Conservation (phyloP, 148 eudicot genomes). For the Polygonum aviculare region DNA sequence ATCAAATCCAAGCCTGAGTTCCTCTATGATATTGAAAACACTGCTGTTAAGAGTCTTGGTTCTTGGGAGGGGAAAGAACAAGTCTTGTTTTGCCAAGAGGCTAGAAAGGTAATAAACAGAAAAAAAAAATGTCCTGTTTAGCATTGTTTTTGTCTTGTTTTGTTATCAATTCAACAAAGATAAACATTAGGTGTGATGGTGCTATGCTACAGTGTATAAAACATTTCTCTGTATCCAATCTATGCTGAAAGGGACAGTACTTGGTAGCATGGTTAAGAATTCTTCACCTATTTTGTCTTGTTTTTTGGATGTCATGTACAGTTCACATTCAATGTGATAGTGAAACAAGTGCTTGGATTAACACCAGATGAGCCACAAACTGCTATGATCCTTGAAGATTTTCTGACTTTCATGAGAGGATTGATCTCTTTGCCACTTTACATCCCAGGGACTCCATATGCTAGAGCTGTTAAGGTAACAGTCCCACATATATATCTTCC, state of each 20-base stretch:
- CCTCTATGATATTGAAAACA: slow-evolving; percentile 34
- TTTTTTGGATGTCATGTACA: slow-evolving; percentile 15
- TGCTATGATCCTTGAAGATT: slow-evolving; percentile 45
- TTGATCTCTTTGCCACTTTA: slow-evolving; percentile 50
- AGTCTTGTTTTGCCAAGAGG: slow-evolving; percentile 41
- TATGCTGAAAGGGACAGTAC: neutral
- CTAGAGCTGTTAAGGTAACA: slow-evolving; percentile 57
- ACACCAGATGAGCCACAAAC: slow-evolving; percentile 49
- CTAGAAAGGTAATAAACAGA: slow-evolving; percentile 36
- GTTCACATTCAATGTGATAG: slow-evolving; percentile 67
- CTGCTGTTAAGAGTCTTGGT: slow-evolving; percentile 29
- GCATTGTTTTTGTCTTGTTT: neutral
- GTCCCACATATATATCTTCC: no score
- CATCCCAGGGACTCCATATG: slow-evolving; percentile 63
- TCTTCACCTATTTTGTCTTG: slow-evolving; percentile 2
- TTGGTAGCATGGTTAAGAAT: neutral
- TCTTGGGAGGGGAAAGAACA: slow-evolving; percentile 47
- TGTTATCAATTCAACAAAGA: slow-evolving; percentile 1
- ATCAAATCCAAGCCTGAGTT: slow-evolving; percentile 45
- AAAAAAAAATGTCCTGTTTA: neutral
- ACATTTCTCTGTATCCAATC: neutral
- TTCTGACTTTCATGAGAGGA: slow-evolving; percentile 55
- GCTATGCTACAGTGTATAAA: neutral
- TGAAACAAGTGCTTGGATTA: slow-evolving; percentile 56
- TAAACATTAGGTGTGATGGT: neutral